Conservation (phyloP, 2,329 filamentous ascomycete genomes). For the Trichoderma sp. region DNA sequence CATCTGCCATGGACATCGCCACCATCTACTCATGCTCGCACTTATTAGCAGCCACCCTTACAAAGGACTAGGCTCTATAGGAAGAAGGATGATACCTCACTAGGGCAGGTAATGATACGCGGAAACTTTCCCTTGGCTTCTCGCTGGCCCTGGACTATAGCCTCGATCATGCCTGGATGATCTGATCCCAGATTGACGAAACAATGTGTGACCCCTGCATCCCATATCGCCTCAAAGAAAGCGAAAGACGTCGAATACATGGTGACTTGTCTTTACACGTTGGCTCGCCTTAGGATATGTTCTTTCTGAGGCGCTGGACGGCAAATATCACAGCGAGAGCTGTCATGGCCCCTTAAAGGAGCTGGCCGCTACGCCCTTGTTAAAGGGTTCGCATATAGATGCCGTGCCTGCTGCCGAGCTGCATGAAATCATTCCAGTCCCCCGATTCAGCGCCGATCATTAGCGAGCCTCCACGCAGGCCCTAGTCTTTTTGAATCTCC, state of each 20-base stretch:
- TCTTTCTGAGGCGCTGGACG: not conserved
- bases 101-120: not conserved
- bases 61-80: not conserved
- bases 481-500: not conserved
- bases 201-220: not conserved
- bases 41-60: not conserved
- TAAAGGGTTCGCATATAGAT: not conserved
- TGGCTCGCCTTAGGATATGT: too few relatives aligned
- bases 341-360: not conserved
- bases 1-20: slow-evolving; percentile 2
- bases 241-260: not conserved
- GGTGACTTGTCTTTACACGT: not conserved
- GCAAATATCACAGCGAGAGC: not conserved
- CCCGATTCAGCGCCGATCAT: not conserved
- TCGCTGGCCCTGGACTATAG: not conserved
- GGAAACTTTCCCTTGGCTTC: not conserved
- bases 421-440: not conserved
- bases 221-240: not conserved
- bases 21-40: not conserved
- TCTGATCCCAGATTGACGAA: slow-evolving; percentile 2
- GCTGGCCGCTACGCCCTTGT: not conserved
- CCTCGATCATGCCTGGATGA: not conserved
- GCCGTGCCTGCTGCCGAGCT: not conserved
- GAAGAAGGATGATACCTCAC: not conserved
- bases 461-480: not conserved